A percentile compares a stretch with the other conserved stretches of the same genome.
Conservation (phyloP, 441 rosid genomes). For the Biscutella laevigata region DNA sequence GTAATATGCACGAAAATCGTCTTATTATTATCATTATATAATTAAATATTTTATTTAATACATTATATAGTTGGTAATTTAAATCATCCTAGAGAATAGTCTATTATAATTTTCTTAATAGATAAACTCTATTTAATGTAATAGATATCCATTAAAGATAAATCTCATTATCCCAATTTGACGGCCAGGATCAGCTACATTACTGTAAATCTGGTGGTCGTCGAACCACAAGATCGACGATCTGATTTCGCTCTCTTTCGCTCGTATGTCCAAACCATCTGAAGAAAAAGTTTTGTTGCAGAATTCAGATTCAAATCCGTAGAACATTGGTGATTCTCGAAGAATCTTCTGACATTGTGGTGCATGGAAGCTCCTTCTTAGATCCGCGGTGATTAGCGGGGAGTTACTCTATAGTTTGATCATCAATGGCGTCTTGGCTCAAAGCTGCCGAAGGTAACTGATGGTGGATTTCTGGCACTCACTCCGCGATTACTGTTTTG, state of each 20-base stretch:
- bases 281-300: neutral
- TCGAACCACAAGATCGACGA: conserved; percentile 17
- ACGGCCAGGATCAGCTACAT: conserved; percentile 22
- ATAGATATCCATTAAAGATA: too few species aligned
- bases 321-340: neutral
- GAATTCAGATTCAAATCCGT: neutral
- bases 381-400: conserved; percentile 30
- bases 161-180: conserved; percentile 1
- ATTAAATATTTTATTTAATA: too few species aligned
- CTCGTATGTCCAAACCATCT: too few species aligned
- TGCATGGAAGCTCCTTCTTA: conserved; percentile 38
- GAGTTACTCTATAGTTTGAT: conserved; percentile 15
- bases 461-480: neutral
- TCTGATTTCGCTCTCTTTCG: conserved; percentile 21
- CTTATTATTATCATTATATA: too few species aligned
- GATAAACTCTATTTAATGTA: too few species aligned
- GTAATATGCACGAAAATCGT: too few species aligned
- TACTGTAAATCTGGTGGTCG: conserved; percentile 16
- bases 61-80: too few species aligned
- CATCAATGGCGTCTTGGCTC: conserved; percentile 88
- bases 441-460: conserved; percentile 92
- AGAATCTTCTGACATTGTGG: conserved; percentile 6
- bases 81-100: too few species aligned
- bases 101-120: too few species aligned
- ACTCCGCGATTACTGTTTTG: neutral